Evolutionary conservation across 352 stramenopile species (phyloP), one percentile per base, ranked within the genome.

Genomic region (Globisporangium canariense): DNA sequence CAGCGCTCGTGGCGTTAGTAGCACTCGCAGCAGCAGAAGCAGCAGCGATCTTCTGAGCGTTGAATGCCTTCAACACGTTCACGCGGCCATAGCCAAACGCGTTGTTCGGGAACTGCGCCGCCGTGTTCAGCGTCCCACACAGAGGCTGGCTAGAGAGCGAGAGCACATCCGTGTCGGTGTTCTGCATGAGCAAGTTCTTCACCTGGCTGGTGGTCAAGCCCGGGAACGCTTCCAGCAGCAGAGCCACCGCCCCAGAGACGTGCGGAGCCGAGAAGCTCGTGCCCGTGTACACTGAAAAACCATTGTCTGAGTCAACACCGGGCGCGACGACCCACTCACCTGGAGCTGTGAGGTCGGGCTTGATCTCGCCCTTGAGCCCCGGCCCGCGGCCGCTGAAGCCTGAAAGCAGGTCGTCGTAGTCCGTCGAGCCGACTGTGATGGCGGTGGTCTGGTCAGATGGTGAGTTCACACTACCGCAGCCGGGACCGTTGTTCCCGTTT

Each of bases 341-440:
- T 22, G 77, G 77, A 0, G 77, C 77, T 3, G 71, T 58, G 6
- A 86, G 51, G 25, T 83, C 77, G 1, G 77, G 77, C 38, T 78
- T 81, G 41, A 83, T 69, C 22, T 80, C 60, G 14, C 75, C 76
- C n/a, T 71, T 67, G 3, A 72, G 28, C 0, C 71, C 71, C 9
- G 79, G 79, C 1, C 79, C 79, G 14, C 73, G 67, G 28, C 71
- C 73, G 25, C 74, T 84, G 16, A 74, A 69, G 1, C 54, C 18
- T 1, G 68, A 58, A 2, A 88, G 55, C 14, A 69, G 54, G 32
- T 86, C 77, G 3, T 59, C 65, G 25, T 65, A 65, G 34, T 70
- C 79, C 0, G 77, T 87, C 8, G 77, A 76, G 4, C 79, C 79
- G 53, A 88, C 77, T 4, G 73, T 72, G 60, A 88, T 82, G 11